Evolutionary conservation across 2,329 filamentous ascomycete species (phyloP).

Genomic region (Fusarium oligoseptatum): DNA sequence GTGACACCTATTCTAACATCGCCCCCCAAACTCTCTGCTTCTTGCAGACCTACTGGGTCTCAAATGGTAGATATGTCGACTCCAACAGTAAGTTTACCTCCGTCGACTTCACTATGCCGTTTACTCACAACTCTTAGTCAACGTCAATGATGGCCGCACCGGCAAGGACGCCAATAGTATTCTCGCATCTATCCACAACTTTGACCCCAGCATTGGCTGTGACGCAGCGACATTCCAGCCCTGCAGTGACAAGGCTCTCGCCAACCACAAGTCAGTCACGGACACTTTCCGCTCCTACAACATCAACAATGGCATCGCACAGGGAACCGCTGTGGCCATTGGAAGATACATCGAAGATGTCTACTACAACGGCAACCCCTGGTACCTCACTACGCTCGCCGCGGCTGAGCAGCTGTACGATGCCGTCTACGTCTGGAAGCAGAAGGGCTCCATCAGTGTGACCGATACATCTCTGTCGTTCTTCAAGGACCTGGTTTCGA

Average conservation of each 20-base stretch:
- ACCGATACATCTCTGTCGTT: constrained; percentile 76
- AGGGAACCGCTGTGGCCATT: constrained; percentile 71
- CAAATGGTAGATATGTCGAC: constrained; percentile 69
- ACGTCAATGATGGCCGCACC: constrained; percentile 69
- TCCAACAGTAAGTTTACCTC: constrained; percentile 69
- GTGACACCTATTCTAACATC: constrained; percentile 71
- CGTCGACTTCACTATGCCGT: background rate
- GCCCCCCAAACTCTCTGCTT: constrained; percentile 81
- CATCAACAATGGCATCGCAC: constrained; percentile 75
- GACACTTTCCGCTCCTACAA: constrained; percentile 82
- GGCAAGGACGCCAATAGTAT: constrained; percentile 81
- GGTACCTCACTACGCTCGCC: constrained; percentile 82
- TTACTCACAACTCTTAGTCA: constrained; percentile 55
- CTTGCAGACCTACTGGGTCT: constrained; percentile 79
- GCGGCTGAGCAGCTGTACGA: constrained; percentile 86
- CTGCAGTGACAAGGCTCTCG: constrained; percentile 76
- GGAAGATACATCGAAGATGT: constrained; percentile 79
- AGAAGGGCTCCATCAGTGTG: constrained; percentile 72
- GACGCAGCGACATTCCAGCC: constrained; percentile 83
- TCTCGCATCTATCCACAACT: constrained; percentile 74
- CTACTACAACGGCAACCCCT: constrained; percentile 85
- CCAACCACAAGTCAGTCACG: constrained; percentile 81
- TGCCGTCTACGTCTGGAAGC: constrained; percentile 78
- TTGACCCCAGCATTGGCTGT: constrained; percentile 76
- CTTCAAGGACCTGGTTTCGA: constrained; percentile 73